These are phyloP conservation scores for Actinidia arguta DNA, from an alignment of 179 eudicot species.

Conservation along the genomic window DNA sequence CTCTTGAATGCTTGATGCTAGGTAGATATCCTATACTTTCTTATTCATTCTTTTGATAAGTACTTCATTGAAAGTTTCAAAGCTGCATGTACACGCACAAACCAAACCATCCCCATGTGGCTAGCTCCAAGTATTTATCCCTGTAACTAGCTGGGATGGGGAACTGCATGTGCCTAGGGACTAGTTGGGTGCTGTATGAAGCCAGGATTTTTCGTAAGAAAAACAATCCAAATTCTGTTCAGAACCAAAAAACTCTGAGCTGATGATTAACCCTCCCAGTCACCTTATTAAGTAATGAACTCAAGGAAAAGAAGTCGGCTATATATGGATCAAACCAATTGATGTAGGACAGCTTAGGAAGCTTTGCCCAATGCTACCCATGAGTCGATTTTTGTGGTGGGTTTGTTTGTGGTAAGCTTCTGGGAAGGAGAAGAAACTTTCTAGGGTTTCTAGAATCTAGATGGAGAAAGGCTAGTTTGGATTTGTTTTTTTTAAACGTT, in stretches of 20 bases:
- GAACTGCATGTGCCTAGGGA: neutral
- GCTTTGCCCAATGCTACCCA: no score
- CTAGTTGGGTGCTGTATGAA: neutral
- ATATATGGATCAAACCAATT: neutral
- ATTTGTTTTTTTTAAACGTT: no score
- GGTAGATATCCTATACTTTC: slow-evolving; percentile 54
- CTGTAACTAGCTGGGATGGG: neutral
- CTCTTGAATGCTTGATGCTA: slow-evolving; percentile 93
- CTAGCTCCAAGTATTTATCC: neutral
- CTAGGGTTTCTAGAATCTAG: no score
- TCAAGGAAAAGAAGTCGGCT: neutral
- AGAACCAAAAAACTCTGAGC: neutral
- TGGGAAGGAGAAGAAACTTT: no score
- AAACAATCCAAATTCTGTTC: neutral
- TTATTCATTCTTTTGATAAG: neutral
- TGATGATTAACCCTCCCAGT: slow-evolving; percentile 5
- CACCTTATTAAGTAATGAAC: neutral
- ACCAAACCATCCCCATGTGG: neutral
- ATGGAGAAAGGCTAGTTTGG: no score
- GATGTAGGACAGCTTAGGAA: no score
- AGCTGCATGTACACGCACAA: neutral
- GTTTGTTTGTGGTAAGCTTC: no score
- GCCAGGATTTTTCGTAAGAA: neutral
- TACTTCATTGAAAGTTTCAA: neutral
- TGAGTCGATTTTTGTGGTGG: no score